Evolutionary conservation across 305 asterid species (phyloP), one percentile per base, ranked within the genome.

Genomic region (Fraxinus velutina): DNA sequence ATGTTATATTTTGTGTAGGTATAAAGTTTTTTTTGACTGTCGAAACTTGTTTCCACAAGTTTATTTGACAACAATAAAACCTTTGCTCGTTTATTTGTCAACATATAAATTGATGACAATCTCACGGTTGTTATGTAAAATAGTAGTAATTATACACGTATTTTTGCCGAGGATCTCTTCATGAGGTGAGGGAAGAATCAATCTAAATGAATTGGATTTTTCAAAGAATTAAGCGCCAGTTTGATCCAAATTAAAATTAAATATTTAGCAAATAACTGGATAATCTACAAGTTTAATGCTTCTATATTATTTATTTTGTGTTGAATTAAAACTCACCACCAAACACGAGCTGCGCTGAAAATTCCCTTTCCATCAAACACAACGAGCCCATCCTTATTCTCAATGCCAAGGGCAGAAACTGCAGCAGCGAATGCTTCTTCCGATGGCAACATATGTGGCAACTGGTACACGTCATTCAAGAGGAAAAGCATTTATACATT

Each of bases 361-460:
- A 95, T 91, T 82, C 99, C 99, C 89, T 96, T 94, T 78, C 99
- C 99, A 83, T 96, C 99, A 85, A 94, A 96, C 62, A 96, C 98
- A 85, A 96, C 93, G 78, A 96, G 80, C 37, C 93, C 92, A 64
- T 94, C 97, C 86, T 90, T 94, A 86, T 96, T 96, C 84, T 93
- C 97, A 33, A 96, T 90, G 79, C 97, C 98, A 57, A 96, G 97
- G 29, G 99, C 95, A 73, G 99, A 96, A 84, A 89, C 96, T 83
- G 98, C 99, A 83, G 98, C 97, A 75, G 95, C 97, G 86, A 96
- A 96, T 73, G 97, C 98, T 91, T 93, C 96, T 86, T 93, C 97
- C 47, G 97, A 91, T 60, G 98, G 98, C 86, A 96, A 84, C 99
- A 96, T 96, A 85, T 96, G 99, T 34, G 99, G 99, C 89, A 96